Percentiles rank a stretch among this genome's conserved stretches.
These are phyloP conservation scores for Lotus japonicus DNA, from an alignment of 306 rosid species.

Conservation along the genomic window DNA sequence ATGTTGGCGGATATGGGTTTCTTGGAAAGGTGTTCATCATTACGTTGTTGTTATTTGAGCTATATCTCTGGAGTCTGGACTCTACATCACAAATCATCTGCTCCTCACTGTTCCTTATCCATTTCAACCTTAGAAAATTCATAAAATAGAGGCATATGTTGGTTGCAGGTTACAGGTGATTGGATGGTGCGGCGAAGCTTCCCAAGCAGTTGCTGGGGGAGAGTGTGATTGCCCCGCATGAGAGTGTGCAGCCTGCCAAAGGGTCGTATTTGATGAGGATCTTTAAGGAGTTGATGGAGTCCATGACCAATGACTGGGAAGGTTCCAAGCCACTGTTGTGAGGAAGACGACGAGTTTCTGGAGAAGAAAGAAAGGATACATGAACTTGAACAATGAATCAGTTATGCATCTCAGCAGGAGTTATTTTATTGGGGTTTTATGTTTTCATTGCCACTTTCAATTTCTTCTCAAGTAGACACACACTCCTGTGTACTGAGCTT, in stretches of 20 bases:
- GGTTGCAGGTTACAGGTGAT: too few relatives aligned
- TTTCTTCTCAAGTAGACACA: neutral
- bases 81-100: too few relatives aligned
- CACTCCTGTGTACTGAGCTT: too few relatives aligned
- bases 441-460: neutral
- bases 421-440: neutral
- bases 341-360: slow-evolving; percentile 88
- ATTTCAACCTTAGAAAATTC: too few relatives aligned
- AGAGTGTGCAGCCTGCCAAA: slow-evolving; percentile 81
- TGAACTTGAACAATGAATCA: slow-evolving; percentile 80
- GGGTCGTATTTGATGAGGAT: slow-evolving; percentile 87
- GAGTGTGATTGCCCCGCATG: slow-evolving; percentile 46
- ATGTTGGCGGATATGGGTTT: too few relatives aligned
- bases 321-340: slow-evolving; percentile 71
- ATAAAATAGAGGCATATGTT: too few relatives aligned
- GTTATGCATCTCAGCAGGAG: slow-evolving; percentile 77
- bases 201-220: slow-evolving; percentile 77
- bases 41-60: too few relatives aligned
- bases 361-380: slow-evolving; percentile 62
- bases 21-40: too few relatives aligned
- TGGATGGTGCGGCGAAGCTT: slow-evolving; percentile 77
- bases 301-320: slow-evolving; percentile 91
- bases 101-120: too few relatives aligned
- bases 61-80: too few relatives aligned
- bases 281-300: slow-evolving; percentile 91